Evolutionary conservation across 2,329 filamentous ascomycete genomes (phyloP).

Genomic region (Akanthomyces muscarius): DNA sequence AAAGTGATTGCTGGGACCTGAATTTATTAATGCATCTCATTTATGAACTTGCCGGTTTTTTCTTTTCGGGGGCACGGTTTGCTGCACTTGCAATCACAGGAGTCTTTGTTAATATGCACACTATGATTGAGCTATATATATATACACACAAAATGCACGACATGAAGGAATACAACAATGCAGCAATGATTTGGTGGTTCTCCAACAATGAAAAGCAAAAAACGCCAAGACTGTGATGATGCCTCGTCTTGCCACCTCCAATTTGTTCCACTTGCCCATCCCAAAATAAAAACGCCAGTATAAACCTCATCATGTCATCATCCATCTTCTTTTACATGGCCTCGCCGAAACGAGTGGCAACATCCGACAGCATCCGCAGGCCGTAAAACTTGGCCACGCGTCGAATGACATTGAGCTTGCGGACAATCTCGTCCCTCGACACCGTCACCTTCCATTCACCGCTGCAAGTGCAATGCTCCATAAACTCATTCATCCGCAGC

Average conservation of each 20-base stretch:
- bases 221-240: slow-evolving; percentile 5
- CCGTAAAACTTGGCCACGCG: slow-evolving; percentile 76
- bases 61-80: not conserved
- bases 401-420: slow-evolving; percentile 63
- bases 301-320: slow-evolving; percentile 10
- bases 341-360: slow-evolving; percentile 61
- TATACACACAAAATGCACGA: not conserved
- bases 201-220: not conserved
- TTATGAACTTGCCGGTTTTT: not conserved
- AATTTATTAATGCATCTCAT: not conserved
- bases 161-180: not conserved
- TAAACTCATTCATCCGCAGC: slow-evolving; percentile 83
- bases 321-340: slow-evolving; percentile 34
- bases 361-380: slow-evolving; percentile 73
- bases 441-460: slow-evolving; percentile 77
- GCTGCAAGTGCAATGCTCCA: slow-evolving; percentile 93
- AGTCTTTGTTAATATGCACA: slow-evolving; percentile 10
- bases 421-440: slow-evolving; percentile 60
- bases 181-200: not conserved
- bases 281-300: slow-evolving; percentile 14
- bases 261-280: slow-evolving; percentile 2
- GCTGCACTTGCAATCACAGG: slow-evolving; percentile 1
- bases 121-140: slow-evolving; percentile 6
- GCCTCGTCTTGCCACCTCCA: not conserved
- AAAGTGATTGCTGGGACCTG: not conserved